Conservation (phyloP, 257 asterid genomes). For the Rubia yunnanensis region DNA sequence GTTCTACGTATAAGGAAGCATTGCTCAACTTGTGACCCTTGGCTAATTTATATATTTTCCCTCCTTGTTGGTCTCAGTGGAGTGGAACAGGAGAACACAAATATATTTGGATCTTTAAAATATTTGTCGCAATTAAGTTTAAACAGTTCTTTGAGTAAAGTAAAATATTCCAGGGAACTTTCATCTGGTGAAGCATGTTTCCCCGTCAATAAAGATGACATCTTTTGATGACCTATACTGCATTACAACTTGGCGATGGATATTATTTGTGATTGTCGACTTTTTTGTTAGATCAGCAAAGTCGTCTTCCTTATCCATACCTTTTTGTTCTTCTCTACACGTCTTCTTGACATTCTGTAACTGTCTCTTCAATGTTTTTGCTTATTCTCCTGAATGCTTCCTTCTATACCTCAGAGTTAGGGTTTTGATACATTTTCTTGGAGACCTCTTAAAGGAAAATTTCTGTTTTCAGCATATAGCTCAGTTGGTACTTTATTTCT, state of each 20-base stretch:
- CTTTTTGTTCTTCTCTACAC: neutral
- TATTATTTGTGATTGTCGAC: neutral
- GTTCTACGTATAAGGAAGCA: neutral
- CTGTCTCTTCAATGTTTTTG: neutral
- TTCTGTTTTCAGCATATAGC: neutral
- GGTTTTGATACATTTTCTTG: neutral
- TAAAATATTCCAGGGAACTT: neutral
- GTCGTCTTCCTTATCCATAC: neutral
- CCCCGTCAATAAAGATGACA: neutral
- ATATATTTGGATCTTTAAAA: neutral
- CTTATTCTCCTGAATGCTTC: constrained; percentile 1
- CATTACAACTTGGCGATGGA: neutral
- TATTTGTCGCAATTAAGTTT: neutral
- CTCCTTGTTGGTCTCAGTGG: neutral
- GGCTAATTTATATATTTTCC: neutral
- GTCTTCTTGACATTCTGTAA: neutral
- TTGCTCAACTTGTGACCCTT: neutral
- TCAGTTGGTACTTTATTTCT: neutral
- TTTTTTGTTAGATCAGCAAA: neutral
- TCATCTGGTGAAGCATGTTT: neutral
- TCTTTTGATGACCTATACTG: neutral
- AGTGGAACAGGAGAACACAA: neutral
- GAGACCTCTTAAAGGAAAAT: neutral
- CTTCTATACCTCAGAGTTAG: neutral
- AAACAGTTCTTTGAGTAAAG: neutral